Evolutionary conservation across 306 rosid species (phyloP), one percentile per base, ranked within the genome.

Genomic region (Gleditsia sinensis): DNA sequence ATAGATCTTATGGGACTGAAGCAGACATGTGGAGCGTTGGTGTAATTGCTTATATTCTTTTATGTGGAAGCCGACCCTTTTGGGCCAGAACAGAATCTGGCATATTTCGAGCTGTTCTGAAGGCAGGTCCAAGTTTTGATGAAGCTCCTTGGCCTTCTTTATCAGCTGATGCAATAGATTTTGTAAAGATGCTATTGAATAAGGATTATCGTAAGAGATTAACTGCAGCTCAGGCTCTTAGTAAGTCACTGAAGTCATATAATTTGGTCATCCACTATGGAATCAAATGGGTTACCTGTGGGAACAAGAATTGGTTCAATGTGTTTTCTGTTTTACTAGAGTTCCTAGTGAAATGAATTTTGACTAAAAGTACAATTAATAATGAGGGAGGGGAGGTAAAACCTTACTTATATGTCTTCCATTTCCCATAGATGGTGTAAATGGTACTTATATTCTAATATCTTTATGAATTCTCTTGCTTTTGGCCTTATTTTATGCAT

Each of bases 1-100:
- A 88, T 64, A 85, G 92, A 79, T 83, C 92, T 50, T 88, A 88
- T 19, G 85, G 88, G 45, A 83, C 92, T 0, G 92, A 88, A 78
- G 92, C 82, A 24, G 92, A 88, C 78, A 83, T 85, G 88, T 88
- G 92, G 92, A 88, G 92, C 82, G 79, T 85, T 9, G 92, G 92
- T n/a, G 92, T 88, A 34, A 88, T 85, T 75, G 90, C 92, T 51
- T 88, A 88, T 63, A 88, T 88, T 71, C 92, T 88, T 53, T 74
- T 88, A 67, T 88, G 92, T 61, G 92, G 92, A 81, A 88, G 92
- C 70, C 83, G 92, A 1, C 90, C 90, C 14, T 88, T 88, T 77
- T 88, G 90, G 90, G 86, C 92, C 10, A 79, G 90, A 39, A 81
- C 88, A 12, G 92, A 88, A 58, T 88, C 92, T 21, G 92, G 92